phyloP scores from a whole-genome alignment of 805 yeast genomes.

The Suhomyces sp. region DNA sequence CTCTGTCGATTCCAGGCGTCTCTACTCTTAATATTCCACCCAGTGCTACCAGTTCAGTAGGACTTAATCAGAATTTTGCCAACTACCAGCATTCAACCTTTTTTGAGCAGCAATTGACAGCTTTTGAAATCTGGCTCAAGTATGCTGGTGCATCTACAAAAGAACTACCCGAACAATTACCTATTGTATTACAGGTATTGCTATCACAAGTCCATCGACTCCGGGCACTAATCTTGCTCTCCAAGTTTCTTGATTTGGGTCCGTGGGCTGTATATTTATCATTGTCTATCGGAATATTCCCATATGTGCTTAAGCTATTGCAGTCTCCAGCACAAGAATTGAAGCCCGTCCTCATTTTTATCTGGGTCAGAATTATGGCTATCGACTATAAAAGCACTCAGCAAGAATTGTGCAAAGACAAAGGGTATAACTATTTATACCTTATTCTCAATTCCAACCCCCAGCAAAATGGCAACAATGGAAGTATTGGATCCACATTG shows the following conservation, averaged over 20 bases:
- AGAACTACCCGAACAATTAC: constrained; percentile 91
- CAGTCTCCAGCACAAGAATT: constrained; percentile 95
- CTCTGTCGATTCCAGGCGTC: background rate
- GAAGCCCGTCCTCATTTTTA: constrained; percentile 89
- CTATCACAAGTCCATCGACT: constrained; percentile 92
- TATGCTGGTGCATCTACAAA: constrained; percentile 77
- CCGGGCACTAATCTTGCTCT: constrained; percentile 78
- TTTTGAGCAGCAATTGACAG: constrained; percentile 93
- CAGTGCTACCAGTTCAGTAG: constrained; percentile 4
- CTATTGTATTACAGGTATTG: constrained; percentile 88
- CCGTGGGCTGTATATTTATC: constrained; percentile 98
- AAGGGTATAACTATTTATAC: constrained; percentile 84
- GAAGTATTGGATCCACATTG: constrained; percentile 27
- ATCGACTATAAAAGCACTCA: constrained; percentile 89
- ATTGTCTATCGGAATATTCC: constrained; percentile 91
- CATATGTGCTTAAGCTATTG: constrained; percentile 82
- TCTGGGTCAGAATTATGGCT: constrained; percentile 98
- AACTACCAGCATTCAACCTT: constrained; percentile 88
- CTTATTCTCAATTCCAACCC: constrained; percentile 59
- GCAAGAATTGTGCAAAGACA: constrained; percentile 86
- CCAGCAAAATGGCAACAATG: constrained; percentile 28
- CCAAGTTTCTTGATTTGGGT: constrained; percentile 87
- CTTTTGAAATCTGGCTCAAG: constrained; percentile 94
- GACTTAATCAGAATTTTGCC: constrained; percentile 21
- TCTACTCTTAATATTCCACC: background rate